Evolutionary conservation across 108 stramenopile genomes (phyloP).

Genomic region (Fragilaria crotonensis): DNA sequence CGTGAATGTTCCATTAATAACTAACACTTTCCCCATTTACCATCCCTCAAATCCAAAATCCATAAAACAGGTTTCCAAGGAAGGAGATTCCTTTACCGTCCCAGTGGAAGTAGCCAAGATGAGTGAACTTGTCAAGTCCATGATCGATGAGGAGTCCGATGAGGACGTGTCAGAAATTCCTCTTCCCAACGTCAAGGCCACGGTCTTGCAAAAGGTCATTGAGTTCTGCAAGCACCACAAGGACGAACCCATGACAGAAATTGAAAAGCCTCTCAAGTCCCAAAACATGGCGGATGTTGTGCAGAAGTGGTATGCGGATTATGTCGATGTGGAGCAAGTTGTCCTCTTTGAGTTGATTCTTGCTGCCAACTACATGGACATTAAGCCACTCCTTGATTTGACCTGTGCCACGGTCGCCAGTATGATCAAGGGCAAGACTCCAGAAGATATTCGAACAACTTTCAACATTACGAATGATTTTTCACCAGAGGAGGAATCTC

Average conservation of each 20-base stretch:
- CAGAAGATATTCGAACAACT: constrained; percentile 88
- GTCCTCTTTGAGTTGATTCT: constrained; percentile 77
- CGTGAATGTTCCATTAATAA: background rate
- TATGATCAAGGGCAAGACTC: constrained; percentile 85
- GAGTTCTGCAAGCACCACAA: constrained; percentile 93
- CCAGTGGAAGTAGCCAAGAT: constrained; percentile 90
- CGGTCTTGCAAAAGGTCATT: constrained; percentile 93
- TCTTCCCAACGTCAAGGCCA: constrained; percentile 90
- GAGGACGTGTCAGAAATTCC: constrained; percentile 89
- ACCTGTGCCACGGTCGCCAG: constrained; percentile 65
- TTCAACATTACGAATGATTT: constrained; percentile 97
- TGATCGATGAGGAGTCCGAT: constrained; percentile 88
- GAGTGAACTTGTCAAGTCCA: constrained; percentile 97
- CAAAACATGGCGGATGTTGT: constrained; percentile 91
- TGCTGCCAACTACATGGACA: constrained; percentile 81
- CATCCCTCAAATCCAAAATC: background rate
- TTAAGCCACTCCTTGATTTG: constrained; percentile 77
- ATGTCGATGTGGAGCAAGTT: constrained; percentile 67
- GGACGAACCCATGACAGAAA: constrained; percentile 88
- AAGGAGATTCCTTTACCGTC: constrained; percentile 94
- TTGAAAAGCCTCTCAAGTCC: constrained; percentile 94
- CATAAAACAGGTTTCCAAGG: constrained; percentile 75
- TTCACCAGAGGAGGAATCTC: constrained; percentile 91
- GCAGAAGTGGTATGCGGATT: constrained; percentile 95
- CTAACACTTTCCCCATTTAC: background rate